Conservation (phyloP, 169 alveolate genomes). For the Theileria annulata region DNA sequence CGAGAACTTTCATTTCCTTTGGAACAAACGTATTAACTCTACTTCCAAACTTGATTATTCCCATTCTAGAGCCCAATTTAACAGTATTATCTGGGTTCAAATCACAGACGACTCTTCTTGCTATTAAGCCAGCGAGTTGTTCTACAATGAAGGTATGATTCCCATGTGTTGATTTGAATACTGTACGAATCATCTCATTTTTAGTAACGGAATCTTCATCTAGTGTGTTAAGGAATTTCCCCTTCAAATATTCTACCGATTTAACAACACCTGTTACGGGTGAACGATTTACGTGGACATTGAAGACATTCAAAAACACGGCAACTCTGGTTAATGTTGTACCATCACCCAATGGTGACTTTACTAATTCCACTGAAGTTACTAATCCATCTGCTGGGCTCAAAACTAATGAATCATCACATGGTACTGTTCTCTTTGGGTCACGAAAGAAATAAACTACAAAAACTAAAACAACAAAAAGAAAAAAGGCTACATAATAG, state of each 20-base stretch:
- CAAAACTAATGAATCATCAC: neutral
- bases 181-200: constrained; percentile 8
- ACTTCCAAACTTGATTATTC: constrained; percentile 16
- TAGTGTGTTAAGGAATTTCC: constrained; percentile 8
- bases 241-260: neutral
- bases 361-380: constrained; percentile 8
- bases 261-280: constrained; percentile 13
- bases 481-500: neutral
- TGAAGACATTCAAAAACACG: neutral
- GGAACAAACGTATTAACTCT: constrained; percentile 2
- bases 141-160: constrained; percentile 3
- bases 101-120: constrained; percentile 13
- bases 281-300: constrained; percentile 9
- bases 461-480: neutral
- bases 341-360: neutral
- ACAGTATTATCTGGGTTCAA: neutral
- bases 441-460: constrained; percentile 2
- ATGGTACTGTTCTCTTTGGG: neutral
- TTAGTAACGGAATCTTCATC: neutral
- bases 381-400: constrained; percentile 14
- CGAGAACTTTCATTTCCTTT: neutral
- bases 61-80: constrained; percentile 12
- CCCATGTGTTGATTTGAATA: neutral
- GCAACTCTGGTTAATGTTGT: neutral
- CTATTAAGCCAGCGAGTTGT: constrained; percentile 1